Conservation (phyloP, 371 early-diverging fungal genomes). For the Lichtheimia ramosa region DNA sequence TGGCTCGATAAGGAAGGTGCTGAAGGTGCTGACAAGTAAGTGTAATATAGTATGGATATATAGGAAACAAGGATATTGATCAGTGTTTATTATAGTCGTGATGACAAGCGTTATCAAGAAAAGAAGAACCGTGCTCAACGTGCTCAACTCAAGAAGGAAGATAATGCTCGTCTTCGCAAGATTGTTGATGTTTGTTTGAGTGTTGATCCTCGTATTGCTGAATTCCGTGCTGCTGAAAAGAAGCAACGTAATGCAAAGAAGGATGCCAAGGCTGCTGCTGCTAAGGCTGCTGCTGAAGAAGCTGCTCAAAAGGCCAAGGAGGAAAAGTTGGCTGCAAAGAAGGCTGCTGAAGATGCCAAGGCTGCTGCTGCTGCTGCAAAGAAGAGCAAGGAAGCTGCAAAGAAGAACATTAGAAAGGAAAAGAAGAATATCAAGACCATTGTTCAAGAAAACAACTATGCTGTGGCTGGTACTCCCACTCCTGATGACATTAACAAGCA, state of each 20-base stretch:
- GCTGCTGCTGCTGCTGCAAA: slow-evolving; percentile 60
- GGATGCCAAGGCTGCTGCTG: slow-evolving; percentile 80
- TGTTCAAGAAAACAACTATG: slow-evolving; percentile 81
- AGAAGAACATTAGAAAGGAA: slow-evolving; percentile 87
- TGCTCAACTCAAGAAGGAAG: slow-evolving; percentile 94
- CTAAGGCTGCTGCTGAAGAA: slow-evolving; percentile 68
- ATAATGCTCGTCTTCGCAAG: slow-evolving; percentile 85
- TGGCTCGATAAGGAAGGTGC: slow-evolving; percentile 95
- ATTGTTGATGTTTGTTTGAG: slow-evolving; percentile 84
- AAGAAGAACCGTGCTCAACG: slow-evolving; percentile 94
- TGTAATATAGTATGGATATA: background rate
- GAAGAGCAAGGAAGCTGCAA: slow-evolving; percentile 71
- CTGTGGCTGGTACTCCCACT: slow-evolving; percentile 57
- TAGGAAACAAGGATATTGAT: background rate
- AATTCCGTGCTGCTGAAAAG: slow-evolving; percentile 91
- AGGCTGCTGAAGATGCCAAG: slow-evolving; percentile 70
- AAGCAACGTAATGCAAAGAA: slow-evolving; percentile 87
- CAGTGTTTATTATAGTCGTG: slow-evolving; percentile 58
- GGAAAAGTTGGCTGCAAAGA: slow-evolving; percentile 43
- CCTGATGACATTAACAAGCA: slow-evolving; percentile 63
- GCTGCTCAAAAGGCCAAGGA: slow-evolving; percentile 56
- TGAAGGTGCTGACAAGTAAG: slow-evolving; percentile 76
- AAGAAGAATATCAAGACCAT: slow-evolving; percentile 87
- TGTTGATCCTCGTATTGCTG: slow-evolving; percentile 88
- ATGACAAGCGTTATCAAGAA: slow-evolving; percentile 94